phyloP scores from a whole-genome alignment of 257 asterid genomes.

The Solanum sitiens region DNA sequence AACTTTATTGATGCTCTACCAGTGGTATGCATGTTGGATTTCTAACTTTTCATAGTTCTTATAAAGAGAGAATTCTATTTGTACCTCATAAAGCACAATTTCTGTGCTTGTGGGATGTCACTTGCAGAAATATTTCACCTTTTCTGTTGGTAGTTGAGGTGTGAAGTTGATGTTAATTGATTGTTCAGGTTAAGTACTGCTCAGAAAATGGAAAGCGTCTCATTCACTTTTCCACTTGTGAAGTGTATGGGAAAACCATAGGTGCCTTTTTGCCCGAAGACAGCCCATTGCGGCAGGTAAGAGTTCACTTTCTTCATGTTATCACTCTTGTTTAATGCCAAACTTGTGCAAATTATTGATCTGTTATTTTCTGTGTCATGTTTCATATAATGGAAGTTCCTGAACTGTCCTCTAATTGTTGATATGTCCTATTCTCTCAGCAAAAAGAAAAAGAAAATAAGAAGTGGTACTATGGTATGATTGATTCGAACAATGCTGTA shows the following conservation, averaged over 20 bases:
- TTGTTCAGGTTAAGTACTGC: conserved; percentile 74
- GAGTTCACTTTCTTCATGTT: conserved; percentile 12
- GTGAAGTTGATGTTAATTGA: neutral
- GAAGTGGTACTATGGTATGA: neutral
- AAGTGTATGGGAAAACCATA: conserved; percentile 80
- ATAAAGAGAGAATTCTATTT: neutral
- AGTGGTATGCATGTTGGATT: conserved; percentile 35
- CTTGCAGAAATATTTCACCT: neutral
- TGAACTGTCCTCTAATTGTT: neutral
- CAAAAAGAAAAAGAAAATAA: neutral
- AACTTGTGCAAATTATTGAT: neutral
- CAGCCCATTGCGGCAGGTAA: conserved; percentile 72
- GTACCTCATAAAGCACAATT: neutral
- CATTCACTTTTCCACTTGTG: conserved; percentile 93
- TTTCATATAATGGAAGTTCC: neutral
- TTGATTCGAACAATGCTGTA: neutral
- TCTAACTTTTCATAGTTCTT: neutral
- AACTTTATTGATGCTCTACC: conserved; percentile 90
- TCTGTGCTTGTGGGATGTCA: neutral
- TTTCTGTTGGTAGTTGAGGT: neutral
- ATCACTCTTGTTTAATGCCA: neutral
- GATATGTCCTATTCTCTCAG: neutral
- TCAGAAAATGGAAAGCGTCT: conserved; percentile 80
- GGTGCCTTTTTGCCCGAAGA: conserved; percentile 74
- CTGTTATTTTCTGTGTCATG: neutral